Conservation (phyloP, 176 grass and related monocot genomes). For the Tillandsia leiboldiana region DNA sequence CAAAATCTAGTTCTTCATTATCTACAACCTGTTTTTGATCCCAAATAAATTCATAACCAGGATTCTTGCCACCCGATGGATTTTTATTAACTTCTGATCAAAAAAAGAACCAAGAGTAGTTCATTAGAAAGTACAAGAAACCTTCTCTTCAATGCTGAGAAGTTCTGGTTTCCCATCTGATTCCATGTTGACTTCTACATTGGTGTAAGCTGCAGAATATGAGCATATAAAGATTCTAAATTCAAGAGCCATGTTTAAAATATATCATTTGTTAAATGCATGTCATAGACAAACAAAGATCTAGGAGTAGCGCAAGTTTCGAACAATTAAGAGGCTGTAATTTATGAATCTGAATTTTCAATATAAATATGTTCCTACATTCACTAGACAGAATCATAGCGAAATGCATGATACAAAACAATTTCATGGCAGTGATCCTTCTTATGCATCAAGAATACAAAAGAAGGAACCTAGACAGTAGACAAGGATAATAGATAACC, state of each 20-base stretch:
- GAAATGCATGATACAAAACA: neutral
- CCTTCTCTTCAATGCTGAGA: constrained; percentile 40
- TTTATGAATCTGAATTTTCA: neutral
- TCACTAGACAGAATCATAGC: neutral
- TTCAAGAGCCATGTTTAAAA: constrained; percentile 13
- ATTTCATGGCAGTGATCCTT: neutral
- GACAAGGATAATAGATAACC: neutral
- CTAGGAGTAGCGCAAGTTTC: neutral
- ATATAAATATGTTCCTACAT: neutral
- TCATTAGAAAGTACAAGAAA: constrained; percentile 42
- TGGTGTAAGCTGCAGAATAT: constrained; percentile 55
- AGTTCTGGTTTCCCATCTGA: constrained; percentile 37
- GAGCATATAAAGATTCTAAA: constrained; percentile 25
- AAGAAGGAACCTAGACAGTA: neutral
- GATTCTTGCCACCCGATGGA: constrained; percentile 17
- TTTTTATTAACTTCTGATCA: constrained; percentile 25
- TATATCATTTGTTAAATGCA: neutral
- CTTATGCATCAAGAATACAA: neutral
- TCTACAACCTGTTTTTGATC: constrained; percentile 58
- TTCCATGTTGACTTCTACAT: constrained; percentile 46
- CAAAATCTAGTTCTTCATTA: constrained; percentile 53
- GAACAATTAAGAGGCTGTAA: neutral
- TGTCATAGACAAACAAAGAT: neutral
- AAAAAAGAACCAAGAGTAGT: constrained; percentile 40
- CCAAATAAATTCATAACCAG: constrained; percentile 39